Conservation (phyloP, 768 basidiomycete genomes). For the Nidularia sp. region DNA sequence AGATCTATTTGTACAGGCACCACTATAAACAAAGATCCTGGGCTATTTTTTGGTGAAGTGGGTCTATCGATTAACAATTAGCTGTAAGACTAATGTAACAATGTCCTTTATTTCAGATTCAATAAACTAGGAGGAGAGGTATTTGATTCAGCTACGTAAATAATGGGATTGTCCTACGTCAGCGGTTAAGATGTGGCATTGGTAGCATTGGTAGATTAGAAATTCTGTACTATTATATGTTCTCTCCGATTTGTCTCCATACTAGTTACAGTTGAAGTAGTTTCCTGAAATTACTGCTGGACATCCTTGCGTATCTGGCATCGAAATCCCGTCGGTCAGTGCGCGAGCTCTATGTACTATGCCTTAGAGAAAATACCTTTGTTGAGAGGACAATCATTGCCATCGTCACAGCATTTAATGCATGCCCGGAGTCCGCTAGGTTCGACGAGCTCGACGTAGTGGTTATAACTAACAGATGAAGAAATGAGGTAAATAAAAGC, state of each 20-base stretch:
- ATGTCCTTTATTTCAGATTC: no score
- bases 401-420: slow-evolving; percentile 55
- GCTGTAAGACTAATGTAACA: no score
- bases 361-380: slow-evolving; percentile 25
- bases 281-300: slow-evolving; percentile 49
- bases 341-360: neutral
- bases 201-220: no score
- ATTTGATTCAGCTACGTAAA: no score
- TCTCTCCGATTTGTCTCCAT: neutral
- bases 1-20: no score
- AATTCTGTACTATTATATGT: no score
- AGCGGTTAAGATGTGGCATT: no score
- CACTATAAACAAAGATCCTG: no score
- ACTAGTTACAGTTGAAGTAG: slow-evolving; percentile 46
- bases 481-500: neutral
- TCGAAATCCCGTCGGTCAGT: neutral
- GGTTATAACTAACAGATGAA: slow-evolving; percentile 37
- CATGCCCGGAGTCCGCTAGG: slow-evolving; percentile 48
- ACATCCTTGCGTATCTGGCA: slow-evolving; percentile 44
- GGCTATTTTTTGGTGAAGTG: no score
- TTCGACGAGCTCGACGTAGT: slow-evolving; percentile 58
- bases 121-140: no score
- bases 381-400: slow-evolving; percentile 48
- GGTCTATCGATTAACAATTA: no score
- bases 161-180: no score